Evolutionary conservation across 805 yeast genomes (phyloP), one percentile per base, ranked within the genome.

Genomic region (Zygoascus tannicola): DNA sequence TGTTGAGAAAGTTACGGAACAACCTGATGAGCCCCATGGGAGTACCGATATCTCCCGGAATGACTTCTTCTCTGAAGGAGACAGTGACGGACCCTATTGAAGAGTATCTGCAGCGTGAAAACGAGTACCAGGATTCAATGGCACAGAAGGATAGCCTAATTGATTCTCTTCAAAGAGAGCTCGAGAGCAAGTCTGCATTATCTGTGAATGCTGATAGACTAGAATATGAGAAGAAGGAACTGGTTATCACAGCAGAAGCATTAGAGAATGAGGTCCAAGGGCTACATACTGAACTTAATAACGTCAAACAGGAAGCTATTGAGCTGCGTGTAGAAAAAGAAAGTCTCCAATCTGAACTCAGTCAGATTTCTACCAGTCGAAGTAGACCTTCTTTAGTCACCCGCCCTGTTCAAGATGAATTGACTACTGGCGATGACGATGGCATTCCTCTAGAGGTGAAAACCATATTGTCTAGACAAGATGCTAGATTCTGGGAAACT

Each of bases 101-200:
- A 3, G 44, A 40, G 8, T 55, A 48, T 33, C 36, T 60, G 32
- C 45, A 47, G n/a, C 54, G 60, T 1, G 64, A 61, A 40, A 57
- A 56, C 40, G 63, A 63, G 36, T 33, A 58, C 15, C 62, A 60
- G 43, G 65, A 59, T 40, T 55, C 48, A 33, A 38, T 61, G 18
- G 43, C 55, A 2, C 61, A 58, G 34, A 53, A 54, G 22, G 66
- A 61, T 22, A 14, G 45, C 5, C 39, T 45, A 2, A 52, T 53
- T 12, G 41, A 40, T 4, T 35, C 43, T 7, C 44, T 47, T 4
- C 36, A 55, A 19, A 41, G 45, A 1, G 54, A 47, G 14, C 18
- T 37, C 22, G 40, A 44, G 38, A 44, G 43, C 34, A 41, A 33
- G 14, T 42, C 46, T 22, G 39, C 51, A 14, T 40, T 43, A 22